Conservation (phyloP, 257 asterid species). For the Gentiana macrophylla region DNA sequence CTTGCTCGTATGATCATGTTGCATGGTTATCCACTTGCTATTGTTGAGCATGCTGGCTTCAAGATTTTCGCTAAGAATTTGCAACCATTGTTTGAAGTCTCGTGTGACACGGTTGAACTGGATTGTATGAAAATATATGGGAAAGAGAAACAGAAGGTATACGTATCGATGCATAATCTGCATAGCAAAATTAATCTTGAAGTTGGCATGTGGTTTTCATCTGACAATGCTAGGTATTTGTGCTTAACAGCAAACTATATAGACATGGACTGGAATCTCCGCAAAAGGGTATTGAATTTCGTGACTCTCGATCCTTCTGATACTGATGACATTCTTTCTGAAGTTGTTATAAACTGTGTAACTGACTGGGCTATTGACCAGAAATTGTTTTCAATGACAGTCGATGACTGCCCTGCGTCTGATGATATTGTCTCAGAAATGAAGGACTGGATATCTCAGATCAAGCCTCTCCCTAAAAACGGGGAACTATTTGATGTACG, state of each 20-base stretch:
- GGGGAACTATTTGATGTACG: slow-evolving; percentile 75
- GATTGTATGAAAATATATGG: slow-evolving; percentile 65
- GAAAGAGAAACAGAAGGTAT: slow-evolving; percentile 72
- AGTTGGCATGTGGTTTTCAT: slow-evolving; percentile 70
- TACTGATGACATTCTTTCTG: slow-evolving; percentile 70
- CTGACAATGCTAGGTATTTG: slow-evolving; percentile 49
- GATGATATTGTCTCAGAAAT: slow-evolving; percentile 60
- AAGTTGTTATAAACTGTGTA: slow-evolving; percentile 57
- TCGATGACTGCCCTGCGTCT: slow-evolving; percentile 53
- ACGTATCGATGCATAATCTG: slow-evolving; percentile 49
- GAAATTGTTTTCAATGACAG: slow-evolving; percentile 80
- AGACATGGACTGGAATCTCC: slow-evolving; percentile 79
- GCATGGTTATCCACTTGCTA: slow-evolving; percentile 86
- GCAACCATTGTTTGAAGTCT: slow-evolving; percentile 83
- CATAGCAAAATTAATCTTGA: slow-evolving; percentile 67
- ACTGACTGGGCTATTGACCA: slow-evolving; percentile 71
- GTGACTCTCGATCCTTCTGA: slow-evolving; percentile 50
- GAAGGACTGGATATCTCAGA: slow-evolving; percentile 71
- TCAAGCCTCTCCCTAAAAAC: slow-evolving; percentile 52
- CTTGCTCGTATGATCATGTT: slow-evolving; percentile 95
- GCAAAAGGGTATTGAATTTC: slow-evolving; percentile 76
- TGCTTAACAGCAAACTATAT: slow-evolving; percentile 73
- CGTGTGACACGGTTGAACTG: slow-evolving; percentile 46
- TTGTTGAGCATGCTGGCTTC: slow-evolving; percentile 90
- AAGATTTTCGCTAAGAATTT: slow-evolving; percentile 72